Evolutionary conservation across 139 green algal genomes (phyloP), one percentile per base, ranked within the genome.

Genomic region (Tetratostichococcus sp.): DNA sequence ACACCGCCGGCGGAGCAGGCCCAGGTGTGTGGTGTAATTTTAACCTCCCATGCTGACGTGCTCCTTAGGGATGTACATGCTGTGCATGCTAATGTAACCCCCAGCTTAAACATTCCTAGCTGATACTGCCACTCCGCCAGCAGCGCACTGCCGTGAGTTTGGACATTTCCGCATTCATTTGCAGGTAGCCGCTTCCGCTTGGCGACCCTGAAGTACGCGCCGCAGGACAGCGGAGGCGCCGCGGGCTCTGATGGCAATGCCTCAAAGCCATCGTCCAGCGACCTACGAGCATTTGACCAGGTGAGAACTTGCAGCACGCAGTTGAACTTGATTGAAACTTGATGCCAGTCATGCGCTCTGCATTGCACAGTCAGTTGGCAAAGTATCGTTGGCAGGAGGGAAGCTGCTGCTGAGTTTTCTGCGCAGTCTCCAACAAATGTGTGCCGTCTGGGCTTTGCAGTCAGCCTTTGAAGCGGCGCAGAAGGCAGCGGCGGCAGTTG

Each of bases 1-100:
- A 76, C 43, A 28, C 8, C 22, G 72, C 65, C 31, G 26, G 43
- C 23, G 39, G 57, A 35, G 11, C 35, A 39, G 17, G 23, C 30
- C 43, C 31, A 22, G 30, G 39, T 11, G n/a, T n/a, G n/a, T n/a
- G n/a, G n/a, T n/a, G n/a, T n/a, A n/a, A n/a, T n/a, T n/a, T n/a
- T n/a, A n/a, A n/a, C n/a, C n/a, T n/a, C n/a, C n/a, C n/a, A n/a
- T n/a, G n/a, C n/a, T n/a, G n/a, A 50, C 6, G 39, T 11, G 11
- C 39, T 50, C 39, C 39, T 50, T 6, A 21, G 8, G 21, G 30
- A 67, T 78, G 39, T 77, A 72, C 72, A 31, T 72, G 22, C 62
- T 82, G 67, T 67, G 67, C 39, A 72, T 67, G 1, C 33, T 78
- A 6, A 30, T 82, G 43, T 59, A 50, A 26, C 43, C 73, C 69